phyloP scores from a whole-genome alignment of 257 asterid genomes.

The Solanum etuberosum region DNA sequence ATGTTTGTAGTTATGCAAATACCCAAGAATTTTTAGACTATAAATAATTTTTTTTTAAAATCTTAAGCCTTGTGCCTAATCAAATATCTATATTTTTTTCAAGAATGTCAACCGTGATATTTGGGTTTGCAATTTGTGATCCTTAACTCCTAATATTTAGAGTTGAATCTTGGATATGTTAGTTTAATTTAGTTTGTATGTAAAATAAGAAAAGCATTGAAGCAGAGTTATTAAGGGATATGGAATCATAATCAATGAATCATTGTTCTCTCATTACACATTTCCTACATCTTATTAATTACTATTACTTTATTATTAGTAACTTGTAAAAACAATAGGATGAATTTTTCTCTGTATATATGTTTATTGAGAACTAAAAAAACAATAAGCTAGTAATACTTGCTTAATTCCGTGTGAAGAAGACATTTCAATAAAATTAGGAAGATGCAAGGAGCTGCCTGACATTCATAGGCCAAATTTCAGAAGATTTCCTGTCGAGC shows the following conservation, averaged over 20 bases:
- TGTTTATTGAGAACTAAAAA: neutral
- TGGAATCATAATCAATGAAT: neutral
- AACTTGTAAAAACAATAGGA: too few relatives aligned
- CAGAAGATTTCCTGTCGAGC: conserved; percentile 30
- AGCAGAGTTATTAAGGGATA: neutral
- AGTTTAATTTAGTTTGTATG: neutral
- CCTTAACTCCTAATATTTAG: neutral
- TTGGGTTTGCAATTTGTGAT: neutral
- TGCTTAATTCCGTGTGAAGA: neutral
- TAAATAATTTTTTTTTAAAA: too few relatives aligned
- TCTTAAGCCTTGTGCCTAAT: neutral
- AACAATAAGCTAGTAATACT: neutral
- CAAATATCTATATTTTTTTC: neutral
- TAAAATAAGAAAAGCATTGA: neutral
- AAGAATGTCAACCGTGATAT: neutral
- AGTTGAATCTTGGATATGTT: neutral
- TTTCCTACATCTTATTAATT: neutral
- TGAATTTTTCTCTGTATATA: neutral
- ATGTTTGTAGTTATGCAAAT: too few relatives aligned
- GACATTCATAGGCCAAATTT: conserved; percentile 58
- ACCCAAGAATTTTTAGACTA: neutral
- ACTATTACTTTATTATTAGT: neutral
- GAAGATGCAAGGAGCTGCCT: conserved; percentile 24
- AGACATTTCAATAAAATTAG: neutral
- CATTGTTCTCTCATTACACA: neutral